phyloP scores from a whole-genome alignment of 1,284 basidiomycete species.

The Taiwanofungus camphoratus region DNA sequence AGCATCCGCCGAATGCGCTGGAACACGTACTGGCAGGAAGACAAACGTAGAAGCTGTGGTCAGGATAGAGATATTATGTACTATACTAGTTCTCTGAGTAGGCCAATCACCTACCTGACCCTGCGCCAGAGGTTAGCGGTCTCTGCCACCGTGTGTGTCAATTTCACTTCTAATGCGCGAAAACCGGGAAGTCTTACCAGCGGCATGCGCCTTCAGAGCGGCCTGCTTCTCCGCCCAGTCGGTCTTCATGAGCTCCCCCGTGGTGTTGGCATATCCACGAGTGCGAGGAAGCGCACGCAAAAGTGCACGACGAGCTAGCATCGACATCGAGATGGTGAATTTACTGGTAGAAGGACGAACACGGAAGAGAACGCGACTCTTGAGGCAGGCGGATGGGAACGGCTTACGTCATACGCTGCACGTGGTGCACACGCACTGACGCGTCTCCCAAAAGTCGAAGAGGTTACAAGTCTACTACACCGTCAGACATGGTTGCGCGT shows the following conservation, averaged over 20 bases:
- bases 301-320: constrained; percentile 46
- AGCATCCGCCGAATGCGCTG: constrained; percentile 1
- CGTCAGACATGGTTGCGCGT: constrained; percentile 48
- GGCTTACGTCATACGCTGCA: constrained; percentile 14
- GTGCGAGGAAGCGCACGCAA: constrained; percentile 38
- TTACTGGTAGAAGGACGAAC: constrained; percentile 18
- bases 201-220: constrained; percentile 63
- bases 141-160: constrained; percentile 35
- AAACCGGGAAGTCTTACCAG: constrained; percentile 44
- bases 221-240: constrained; percentile 51
- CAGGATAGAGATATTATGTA: background rate
- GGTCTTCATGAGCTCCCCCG: constrained; percentile 31
- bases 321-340: constrained; percentile 40
- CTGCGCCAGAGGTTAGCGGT: constrained; percentile 79
- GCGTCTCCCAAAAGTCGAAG: constrained; percentile 18
- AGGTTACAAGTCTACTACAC: constrained; percentile 17
- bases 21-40: constrained; percentile 59
- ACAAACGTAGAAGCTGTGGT: constrained; percentile 65
- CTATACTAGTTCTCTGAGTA: background rate
- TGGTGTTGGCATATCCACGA: constrained; percentile 35
- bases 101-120: constrained; percentile 56
- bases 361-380: constrained; percentile 20
- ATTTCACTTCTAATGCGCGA: constrained; percentile 7
- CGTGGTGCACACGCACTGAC: constrained; percentile 15
- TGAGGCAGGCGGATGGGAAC: constrained; percentile 20